These are phyloP conservation scores for Kondoa malvinella DNA, from an alignment of 768 basidiomycete genomes.

Conservation along the genomic window DNA sequence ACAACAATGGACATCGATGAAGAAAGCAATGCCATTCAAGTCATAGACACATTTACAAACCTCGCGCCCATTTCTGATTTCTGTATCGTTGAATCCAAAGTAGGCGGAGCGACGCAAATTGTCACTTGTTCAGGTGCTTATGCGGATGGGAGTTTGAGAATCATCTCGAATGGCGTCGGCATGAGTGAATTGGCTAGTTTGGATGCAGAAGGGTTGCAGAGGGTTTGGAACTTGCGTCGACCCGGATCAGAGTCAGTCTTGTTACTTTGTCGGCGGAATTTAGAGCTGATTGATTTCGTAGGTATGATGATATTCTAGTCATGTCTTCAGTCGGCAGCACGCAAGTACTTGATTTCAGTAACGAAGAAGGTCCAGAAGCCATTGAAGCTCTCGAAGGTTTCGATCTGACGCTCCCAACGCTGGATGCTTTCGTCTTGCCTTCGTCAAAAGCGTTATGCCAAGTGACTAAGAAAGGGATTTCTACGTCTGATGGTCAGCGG, in stretches of 20 bases:
- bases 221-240: constrained; percentile 38
- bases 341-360: constrained; percentile 15
- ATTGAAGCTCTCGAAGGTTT: constrained; percentile 38
- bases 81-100: constrained; percentile 53
- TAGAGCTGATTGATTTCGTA: background rate
- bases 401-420: constrained; percentile 40
- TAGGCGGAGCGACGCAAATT: constrained; percentile 50
- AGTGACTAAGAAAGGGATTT: constrained; percentile 46
- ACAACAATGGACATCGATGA: constrained; percentile 13
- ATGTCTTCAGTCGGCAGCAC: constrained; percentile 20
- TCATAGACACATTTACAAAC: constrained; percentile 52
- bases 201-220: constrained; percentile 42
- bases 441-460: constrained; percentile 45
- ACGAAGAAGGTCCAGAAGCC: constrained; percentile 31
- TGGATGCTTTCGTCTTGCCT: constrained; percentile 47
- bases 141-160: constrained; percentile 56
- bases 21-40: constrained; percentile 35
- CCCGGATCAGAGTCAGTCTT: background rate
- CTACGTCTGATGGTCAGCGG: constrained; percentile 31
- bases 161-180: constrained; percentile 67
- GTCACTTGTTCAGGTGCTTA: constrained; percentile 71
- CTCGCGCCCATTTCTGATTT: constrained; percentile 73
- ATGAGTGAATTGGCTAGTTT: constrained; percentile 49
- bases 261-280: background rate
- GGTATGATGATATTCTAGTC: constrained; percentile 16